These are phyloP conservation scores for Dactylonectria estremocensis DNA, from an alignment of 2,329 filamentous ascomycete genomes.

Conservation along the genomic window DNA sequence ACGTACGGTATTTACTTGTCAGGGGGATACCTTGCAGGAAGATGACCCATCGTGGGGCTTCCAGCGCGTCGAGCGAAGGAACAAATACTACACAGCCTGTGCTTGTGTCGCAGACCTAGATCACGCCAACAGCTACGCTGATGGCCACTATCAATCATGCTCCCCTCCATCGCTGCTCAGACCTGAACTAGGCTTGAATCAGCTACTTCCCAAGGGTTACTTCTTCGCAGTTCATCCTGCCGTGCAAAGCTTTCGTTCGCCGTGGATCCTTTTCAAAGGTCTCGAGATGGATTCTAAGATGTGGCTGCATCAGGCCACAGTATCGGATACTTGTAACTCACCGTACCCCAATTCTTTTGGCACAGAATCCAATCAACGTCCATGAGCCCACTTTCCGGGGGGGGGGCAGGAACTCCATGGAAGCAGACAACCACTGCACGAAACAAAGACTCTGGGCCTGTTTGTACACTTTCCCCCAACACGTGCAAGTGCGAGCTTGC, in stretches of 20 bases:
- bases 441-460: neutral
- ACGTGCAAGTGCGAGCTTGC: neutral
- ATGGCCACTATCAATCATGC: conserved; percentile 1
- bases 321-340: conserved; percentile 10
- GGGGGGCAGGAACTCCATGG: conserved; percentile 3
- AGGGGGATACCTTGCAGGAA: conserved; percentile 1
- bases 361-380: conserved; percentile 4
- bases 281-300: conserved; percentile 28
- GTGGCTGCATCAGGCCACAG: conserved; percentile 35
- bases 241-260: conserved; percentile 26
- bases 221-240: conserved; percentile 27
- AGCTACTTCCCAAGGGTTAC: conserved; percentile 23
- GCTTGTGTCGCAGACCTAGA: neutral
- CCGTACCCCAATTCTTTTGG: conserved; percentile 9
- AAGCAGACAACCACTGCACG: neutral
- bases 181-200: conserved; percentile 2
- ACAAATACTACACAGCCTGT: conserved; percentile 1
- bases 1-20: conserved; percentile 5
- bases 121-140: conserved; percentile 8
- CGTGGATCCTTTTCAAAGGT: conserved; percentile 23
- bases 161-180: neutral
- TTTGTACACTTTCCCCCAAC: neutral
- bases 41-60: conserved; percentile 2
- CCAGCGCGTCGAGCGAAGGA: neutral
- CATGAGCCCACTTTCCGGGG: neutral